Evolutionary conservation across 139 green algal genomes (phyloP).

Genomic region (Volvox reticuliferus): DNA sequence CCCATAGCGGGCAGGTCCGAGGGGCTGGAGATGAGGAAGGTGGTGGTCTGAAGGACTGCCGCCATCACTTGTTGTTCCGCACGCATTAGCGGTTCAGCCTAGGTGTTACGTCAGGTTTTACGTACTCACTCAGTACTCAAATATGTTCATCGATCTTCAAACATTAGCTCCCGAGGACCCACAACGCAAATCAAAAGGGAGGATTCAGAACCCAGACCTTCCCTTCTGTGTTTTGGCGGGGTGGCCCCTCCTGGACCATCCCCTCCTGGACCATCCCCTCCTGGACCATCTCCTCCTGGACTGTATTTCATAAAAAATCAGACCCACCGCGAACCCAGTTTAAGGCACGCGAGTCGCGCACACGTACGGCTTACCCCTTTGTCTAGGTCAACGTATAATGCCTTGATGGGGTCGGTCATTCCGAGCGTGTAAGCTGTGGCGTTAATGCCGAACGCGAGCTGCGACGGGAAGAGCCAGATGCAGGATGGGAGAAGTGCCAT

Average conservation of each 20-base stretch:
- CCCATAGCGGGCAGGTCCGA: constrained; percentile 18
- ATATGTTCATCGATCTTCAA: too few species aligned
- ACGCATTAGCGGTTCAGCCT: constrained; percentile 7
- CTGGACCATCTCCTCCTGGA: too few species aligned
- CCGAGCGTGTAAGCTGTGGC: constrained; percentile 13
- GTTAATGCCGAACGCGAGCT: constrained; percentile 34
- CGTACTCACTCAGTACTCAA: too few species aligned
- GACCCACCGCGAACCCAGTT: background rate
- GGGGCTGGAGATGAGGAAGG: background rate
- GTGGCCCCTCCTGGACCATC: too few species aligned
- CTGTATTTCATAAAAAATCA: too few species aligned
- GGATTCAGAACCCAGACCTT: too few species aligned
- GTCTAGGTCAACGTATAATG: constrained; percentile 9
- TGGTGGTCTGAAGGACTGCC: background rate
- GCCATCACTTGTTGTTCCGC: constrained; percentile 43
- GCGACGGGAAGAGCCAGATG: background rate
- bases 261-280: too few species aligned
- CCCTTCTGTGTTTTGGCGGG: too few species aligned
- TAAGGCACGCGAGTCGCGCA: too few species aligned
- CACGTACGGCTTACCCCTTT: constrained; percentile 18
- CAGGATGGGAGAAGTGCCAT: too few species aligned
- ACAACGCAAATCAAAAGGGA: too few species aligned
- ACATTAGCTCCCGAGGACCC: too few species aligned
- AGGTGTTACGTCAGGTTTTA: background rate
- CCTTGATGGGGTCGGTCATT: constrained; percentile 39